Evolutionary conservation across 2,329 filamentous ascomycete species (phyloP).

Genomic region (Passalora sequoiae): DNA sequence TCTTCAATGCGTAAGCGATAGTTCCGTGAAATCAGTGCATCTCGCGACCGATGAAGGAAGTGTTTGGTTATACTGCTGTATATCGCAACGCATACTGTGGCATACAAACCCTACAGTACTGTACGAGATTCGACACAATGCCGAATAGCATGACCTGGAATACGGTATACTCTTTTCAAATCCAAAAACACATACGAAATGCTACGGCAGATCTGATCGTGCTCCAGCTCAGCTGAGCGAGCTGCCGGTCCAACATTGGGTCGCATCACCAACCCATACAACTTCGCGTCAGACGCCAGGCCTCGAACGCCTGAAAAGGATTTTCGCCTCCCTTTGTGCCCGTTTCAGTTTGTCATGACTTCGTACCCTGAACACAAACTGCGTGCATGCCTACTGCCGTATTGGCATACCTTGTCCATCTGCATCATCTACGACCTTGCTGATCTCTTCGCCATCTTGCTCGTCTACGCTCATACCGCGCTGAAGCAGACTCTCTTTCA

Average conservation of each 20-base stretch:
- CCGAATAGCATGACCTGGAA: no score
- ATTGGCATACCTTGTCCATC: constrained; percentile 9
- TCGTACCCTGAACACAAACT: background rate
- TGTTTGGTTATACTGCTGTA: no score
- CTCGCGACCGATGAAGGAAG: no score
- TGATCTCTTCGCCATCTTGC: constrained; percentile 35
- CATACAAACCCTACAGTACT: no score
- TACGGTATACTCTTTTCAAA: no score
- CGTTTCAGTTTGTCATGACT: background rate
- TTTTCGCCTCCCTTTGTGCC: background rate
- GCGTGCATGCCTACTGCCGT: constrained; percentile 5
- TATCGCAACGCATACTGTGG: no score
- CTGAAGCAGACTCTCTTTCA: constrained; percentile 86
- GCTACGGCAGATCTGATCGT: background rate
- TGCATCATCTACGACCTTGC: background rate
- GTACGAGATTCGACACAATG: no score
- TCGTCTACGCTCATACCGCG: constrained; percentile 70
- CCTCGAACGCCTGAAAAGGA: background rate
- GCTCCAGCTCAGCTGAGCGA: background rate
- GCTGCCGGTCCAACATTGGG: no score
- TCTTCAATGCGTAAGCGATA: no score
- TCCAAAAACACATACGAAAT: background rate
- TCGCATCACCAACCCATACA: background rate
- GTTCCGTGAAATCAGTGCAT: no score
- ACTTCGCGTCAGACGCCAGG: constrained; percentile 3